phyloP scores from a whole-genome alignment of 202 grass and related monocot species.

The Hordeum pubiflorum region DNA sequence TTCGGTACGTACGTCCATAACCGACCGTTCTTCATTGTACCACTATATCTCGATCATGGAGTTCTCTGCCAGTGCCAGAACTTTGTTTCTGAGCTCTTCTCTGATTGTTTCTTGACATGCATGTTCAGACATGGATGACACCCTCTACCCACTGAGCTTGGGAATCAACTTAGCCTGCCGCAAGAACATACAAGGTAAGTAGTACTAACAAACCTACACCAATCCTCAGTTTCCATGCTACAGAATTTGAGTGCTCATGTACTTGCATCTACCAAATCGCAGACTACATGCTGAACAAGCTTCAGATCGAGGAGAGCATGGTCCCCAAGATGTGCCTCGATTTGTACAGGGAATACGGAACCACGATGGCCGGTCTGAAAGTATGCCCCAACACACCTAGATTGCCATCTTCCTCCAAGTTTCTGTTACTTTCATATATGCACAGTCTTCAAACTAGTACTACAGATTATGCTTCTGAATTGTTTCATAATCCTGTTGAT shows the following conservation, averaged over 20 bases:
- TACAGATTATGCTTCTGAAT: background rate
- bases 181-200: constrained; percentile 75
- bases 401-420: background rate
- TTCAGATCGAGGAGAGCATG: constrained; percentile 56
- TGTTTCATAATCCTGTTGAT: background rate
- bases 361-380: constrained; percentile 92
- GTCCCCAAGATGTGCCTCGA: constrained; percentile 84
- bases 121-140: constrained; percentile 87
- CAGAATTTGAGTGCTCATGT: background rate
- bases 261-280: background rate
- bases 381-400: background rate
- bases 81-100: background rate
- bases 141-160: constrained; percentile 71
- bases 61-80: background rate
- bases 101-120: background rate
- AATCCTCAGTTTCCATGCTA: background rate
- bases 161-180: constrained; percentile 88
- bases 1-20: constrained; percentile 43
- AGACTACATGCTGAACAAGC: constrained; percentile 81
- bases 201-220: background rate
- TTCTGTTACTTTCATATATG: background rate
- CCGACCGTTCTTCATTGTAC: background rate
- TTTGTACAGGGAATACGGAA: constrained; percentile 93
- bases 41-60: background rate
- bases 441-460: background rate